Percentiles rank a stretch among this genome's conserved stretches.
phyloP scores from a whole-genome alignment of 2,329 filamentous ascomycete genomes.

The Talaromyces sp. region DNA sequence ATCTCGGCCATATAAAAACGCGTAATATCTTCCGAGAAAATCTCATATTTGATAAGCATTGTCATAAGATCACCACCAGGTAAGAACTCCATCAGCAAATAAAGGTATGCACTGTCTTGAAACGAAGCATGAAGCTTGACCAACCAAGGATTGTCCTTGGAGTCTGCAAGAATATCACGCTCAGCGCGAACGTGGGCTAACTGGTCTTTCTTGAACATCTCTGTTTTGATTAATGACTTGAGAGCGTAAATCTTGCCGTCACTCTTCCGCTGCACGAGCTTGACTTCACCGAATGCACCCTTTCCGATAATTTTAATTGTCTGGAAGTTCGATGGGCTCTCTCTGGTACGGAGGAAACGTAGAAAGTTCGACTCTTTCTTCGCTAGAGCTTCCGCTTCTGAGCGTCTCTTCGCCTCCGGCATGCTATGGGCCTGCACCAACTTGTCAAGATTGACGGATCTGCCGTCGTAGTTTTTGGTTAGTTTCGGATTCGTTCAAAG shows the following conservation, averaged over 20 bases:
- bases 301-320: constrained; percentile 99
- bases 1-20: constrained; percentile 99
- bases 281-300: constrained; percentile 97
- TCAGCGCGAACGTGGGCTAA: constrained; percentile 95
- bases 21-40: constrained; percentile 98
- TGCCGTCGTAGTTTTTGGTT: constrained; percentile 35
- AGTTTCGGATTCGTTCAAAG: not conserved
- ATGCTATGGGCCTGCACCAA: constrained; percentile 75
- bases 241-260: constrained; percentile 97
- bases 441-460: constrained; percentile 87
- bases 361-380: constrained; percentile 90
- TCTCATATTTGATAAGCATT: constrained; percentile 99
- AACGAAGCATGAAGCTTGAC: constrained; percentile 98
- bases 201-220: constrained; percentile 99
- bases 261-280: constrained; percentile 91
- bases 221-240: constrained; percentile 96
- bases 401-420: constrained; percentile 71
- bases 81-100: constrained; percentile 99
- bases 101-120: constrained; percentile 92
- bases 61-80: constrained; percentile 98
- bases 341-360: constrained; percentile 88
- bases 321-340: constrained; percentile 89
- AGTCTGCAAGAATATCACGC: constrained; percentile 95
- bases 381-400: constrained; percentile 78
- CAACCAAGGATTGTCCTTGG: constrained; percentile 95